phyloP scores from a whole-genome alignment of 2,329 filamentous ascomycete species.

The Zarea fungicola region DNA sequence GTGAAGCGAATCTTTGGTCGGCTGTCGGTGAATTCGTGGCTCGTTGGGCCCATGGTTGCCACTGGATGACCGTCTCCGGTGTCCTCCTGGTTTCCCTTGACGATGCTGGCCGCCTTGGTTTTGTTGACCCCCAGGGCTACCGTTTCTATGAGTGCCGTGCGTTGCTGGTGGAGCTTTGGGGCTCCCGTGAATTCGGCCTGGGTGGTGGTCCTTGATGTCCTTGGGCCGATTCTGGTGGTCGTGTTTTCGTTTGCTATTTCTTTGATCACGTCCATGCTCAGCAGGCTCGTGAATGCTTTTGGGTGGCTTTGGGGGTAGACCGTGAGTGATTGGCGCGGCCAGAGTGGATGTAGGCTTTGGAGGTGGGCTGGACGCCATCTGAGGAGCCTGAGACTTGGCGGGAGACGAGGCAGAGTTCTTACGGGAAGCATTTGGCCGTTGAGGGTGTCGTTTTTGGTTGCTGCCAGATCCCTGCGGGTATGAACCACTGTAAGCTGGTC shows the following conservation, averaged over 20 bases:
- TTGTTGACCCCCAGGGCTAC: background rate
- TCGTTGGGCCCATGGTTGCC: constrained; percentile 1
- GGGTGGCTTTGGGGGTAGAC: constrained; percentile 11
- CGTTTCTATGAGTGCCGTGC: background rate
- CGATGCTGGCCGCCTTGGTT: constrained; percentile 1
- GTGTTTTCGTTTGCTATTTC: constrained; percentile 10
- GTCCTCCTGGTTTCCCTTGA: background rate
- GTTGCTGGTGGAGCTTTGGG: background rate
- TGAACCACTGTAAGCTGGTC: constrained; percentile 10
- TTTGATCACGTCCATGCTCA: constrained; percentile 3
- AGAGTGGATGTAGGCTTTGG: constrained; percentile 1
- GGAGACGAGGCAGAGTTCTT: constrained; percentile 9
- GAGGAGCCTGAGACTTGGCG: background rate
- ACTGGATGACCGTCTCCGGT: background rate
- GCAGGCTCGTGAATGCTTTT: constrained; percentile 13
- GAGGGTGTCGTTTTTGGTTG: background rate
- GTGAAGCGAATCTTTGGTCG: background rate
- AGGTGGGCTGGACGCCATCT: background rate
- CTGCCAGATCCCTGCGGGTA: background rate
- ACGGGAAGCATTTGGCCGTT: background rate
- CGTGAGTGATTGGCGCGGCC: background rate
- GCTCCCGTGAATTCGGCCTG: constrained; percentile 5
- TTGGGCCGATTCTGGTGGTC: constrained; percentile 6
- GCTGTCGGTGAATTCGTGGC: constrained; percentile 2
- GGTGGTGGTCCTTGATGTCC: constrained; percentile 11